phyloP scores from a whole-genome alignment of 73 alveolate species.

The Paramecium pentaurelia region DNA sequence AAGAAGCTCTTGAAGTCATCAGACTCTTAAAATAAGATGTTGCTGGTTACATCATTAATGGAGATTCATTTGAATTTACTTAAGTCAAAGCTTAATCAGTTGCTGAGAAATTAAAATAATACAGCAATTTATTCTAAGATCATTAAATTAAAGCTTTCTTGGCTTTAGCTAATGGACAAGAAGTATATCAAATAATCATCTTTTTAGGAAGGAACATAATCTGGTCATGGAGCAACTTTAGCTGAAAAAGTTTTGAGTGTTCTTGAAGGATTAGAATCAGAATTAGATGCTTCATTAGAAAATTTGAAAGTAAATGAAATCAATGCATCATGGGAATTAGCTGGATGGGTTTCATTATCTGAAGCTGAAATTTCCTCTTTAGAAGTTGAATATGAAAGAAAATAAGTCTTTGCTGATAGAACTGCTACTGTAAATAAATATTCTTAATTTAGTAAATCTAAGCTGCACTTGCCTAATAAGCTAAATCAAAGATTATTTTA shows the following conservation, averaged over 20 bases:
- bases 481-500: constrained; percentile 20
- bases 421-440: constrained; percentile 5
- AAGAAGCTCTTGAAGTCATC: constrained; percentile 16
- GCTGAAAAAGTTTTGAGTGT: constrained; percentile 16
- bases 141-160: constrained; percentile 19
- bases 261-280: not conserved
- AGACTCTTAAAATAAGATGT: constrained; percentile 36
- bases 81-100: not conserved
- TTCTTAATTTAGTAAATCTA: not conserved
- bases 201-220: not conserved
- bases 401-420: constrained; percentile 39
- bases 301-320: constrained; percentile 3
- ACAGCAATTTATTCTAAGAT: constrained; percentile 23
- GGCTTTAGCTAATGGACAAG: constrained; percentile 33
- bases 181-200: not conserved
- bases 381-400: constrained; percentile 20
- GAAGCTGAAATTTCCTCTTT: constrained; percentile 29
- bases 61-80: constrained; percentile 35
- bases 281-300: not conserved
- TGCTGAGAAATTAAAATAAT: constrained; percentile 14
- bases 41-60: constrained; percentile 26
- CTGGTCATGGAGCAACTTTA: not conserved
- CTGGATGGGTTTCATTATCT: constrained; percentile 37
- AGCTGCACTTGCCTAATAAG: constrained; percentile 32
- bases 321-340: constrained; percentile 39